Percentiles rank a stretch among this genome's conserved stretches.
Conservation (phyloP, 1,139 yeast species). For the Kodamaea suecica region DNA sequence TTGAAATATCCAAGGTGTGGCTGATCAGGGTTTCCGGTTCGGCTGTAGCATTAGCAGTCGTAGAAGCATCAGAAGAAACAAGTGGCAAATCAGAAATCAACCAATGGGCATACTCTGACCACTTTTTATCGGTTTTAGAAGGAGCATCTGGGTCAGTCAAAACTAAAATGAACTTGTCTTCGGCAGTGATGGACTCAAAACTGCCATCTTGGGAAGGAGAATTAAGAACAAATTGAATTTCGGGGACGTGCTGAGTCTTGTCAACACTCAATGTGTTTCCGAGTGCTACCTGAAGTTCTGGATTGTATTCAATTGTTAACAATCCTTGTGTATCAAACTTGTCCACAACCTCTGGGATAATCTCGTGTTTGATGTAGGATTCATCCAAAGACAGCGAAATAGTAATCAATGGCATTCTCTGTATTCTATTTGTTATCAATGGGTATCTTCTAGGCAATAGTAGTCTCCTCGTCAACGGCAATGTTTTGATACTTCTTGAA, state of each 20-base stretch:
- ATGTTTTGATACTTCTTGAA: not conserved
- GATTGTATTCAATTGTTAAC: constrained; percentile 46
- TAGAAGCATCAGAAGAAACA: constrained; percentile 25
- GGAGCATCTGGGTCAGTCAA: constrained; percentile 96
- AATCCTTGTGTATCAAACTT: constrained; percentile 45
- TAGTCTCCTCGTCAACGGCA: no score
- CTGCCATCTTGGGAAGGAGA: constrained; percentile 37
- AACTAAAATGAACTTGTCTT: constrained; percentile 68
- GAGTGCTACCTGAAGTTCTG: constrained; percentile 64
- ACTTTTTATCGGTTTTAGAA: constrained; percentile 70
- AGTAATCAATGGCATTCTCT: constrained; percentile 48
- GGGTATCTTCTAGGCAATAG: not conserved
- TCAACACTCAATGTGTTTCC: constrained; percentile 70
- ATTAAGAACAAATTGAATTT: constrained; percentile 63
- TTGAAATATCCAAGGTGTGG: constrained; percentile 31
- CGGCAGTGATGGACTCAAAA: constrained; percentile 36
- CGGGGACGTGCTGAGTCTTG: constrained; percentile 65
- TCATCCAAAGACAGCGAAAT: constrained; percentile 63
- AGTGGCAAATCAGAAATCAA: constrained; percentile 62
- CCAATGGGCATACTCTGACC: constrained; percentile 88
- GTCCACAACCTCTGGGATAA: constrained; percentile 62
- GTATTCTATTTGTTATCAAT: not conserved
- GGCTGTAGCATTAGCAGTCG: constrained; percentile 13
- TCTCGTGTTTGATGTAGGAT: constrained; percentile 55
- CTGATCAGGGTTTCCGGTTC: constrained; percentile 31